A percentile compares a stretch with the other conserved stretches of the same genome.
Evolutionary conservation across 305 asterid species (phyloP).

Genomic region (Rubia peregrina): DNA sequence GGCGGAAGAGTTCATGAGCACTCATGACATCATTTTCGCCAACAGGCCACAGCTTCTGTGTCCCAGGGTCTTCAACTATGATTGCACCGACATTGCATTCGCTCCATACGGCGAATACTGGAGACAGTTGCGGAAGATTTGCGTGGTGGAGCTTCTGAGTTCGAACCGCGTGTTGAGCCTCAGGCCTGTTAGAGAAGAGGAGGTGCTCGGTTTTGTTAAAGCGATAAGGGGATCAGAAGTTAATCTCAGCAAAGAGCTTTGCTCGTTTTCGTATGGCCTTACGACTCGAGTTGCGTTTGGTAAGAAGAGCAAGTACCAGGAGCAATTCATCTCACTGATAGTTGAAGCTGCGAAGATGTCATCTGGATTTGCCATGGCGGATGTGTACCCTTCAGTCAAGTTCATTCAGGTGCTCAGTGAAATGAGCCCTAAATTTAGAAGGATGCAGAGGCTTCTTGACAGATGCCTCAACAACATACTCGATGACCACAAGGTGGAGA

Average conservation of each 20-base stretch:
- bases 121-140: slow-evolving; percentile 6
- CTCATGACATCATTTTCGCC: neutral
- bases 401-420: slow-evolving; percentile 6
- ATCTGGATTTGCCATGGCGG: neutral
- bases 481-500: slow-evolving; percentile 2
- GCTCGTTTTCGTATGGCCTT: slow-evolving; percentile 6
- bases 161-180: slow-evolving; percentile 5
- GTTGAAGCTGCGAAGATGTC: slow-evolving; percentile 8
- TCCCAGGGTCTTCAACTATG: slow-evolving; percentile 7
- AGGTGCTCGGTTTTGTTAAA: neutral
- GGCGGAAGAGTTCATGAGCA: slow-evolving; percentile 2
- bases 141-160: slow-evolving; percentile 7
- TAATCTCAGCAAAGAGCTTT: slow-evolving; percentile 2
- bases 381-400: slow-evolving; percentile 4
- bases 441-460: slow-evolving; percentile 3
- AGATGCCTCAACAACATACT: neutral
- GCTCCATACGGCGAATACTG: slow-evolving; percentile 6
- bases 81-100: slow-evolving; percentile 10
- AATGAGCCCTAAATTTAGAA: slow-evolving; percentile 4
- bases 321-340: neutral
- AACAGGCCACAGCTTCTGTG: slow-evolving; percentile 6
- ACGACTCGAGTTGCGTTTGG: slow-evolving; percentile 7
- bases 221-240: neutral
- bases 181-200: slow-evolving; percentile 6
- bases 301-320: slow-evolving; percentile 9